Base-by-base conservation (phyloP, 768 basidiomycete species). In the Piloderma croceum region DNA sequence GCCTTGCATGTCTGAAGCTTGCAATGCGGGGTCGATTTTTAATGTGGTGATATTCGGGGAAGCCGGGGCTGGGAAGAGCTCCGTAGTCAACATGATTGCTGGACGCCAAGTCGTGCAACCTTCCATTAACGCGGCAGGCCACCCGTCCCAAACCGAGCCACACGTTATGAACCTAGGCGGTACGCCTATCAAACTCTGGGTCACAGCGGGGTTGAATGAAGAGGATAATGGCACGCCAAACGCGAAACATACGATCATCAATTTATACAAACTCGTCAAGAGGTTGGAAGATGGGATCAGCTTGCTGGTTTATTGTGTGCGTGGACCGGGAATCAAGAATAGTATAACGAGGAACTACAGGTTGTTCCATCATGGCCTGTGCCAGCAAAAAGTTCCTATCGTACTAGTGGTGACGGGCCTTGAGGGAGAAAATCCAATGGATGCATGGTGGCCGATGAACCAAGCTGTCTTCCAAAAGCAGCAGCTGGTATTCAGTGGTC, bases 31-130 rank as follows among this genome's bases (percentile, higher is more conserved):
- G n/a, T n/a, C n/a, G n/a, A n/a, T n/a, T n/a, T n/a, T n/a, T n/a
- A 67, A 64, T 33, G 35, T 70, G 34, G 49, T 71, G n/a, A 39
- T 72, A 15, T 72, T 71, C 34, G 69, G 70, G 0, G 66, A 70
- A 38, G 57, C 64, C 0, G 69, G 69, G 13, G 43, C 34, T 25
- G 42, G 31, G 10, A 43, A 43, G 21, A 34, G 24, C 25, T 31
- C 42, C 22, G 21, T 43, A 13, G 18, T 39, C 19, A 42, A 43
- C 15, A 31, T 39, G 36, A 7, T 29, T 15, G 15, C 24, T 24
- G 24, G 18, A 9, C 24, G 24, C 29, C 2, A 31, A 12, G n/a
- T 44, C 19, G 38, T 25, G n/a, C n/a, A n/a, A n/a, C n/a, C n/a
- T n/a, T n/a, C n/a, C n/a, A n/a, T n/a, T n/a, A 48, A 55, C 7